These are phyloP conservation scores for Pseudocercospora eumusae DNA, from an alignment of 2,329 filamentous ascomycete species.

Conservation along the genomic window DNA sequence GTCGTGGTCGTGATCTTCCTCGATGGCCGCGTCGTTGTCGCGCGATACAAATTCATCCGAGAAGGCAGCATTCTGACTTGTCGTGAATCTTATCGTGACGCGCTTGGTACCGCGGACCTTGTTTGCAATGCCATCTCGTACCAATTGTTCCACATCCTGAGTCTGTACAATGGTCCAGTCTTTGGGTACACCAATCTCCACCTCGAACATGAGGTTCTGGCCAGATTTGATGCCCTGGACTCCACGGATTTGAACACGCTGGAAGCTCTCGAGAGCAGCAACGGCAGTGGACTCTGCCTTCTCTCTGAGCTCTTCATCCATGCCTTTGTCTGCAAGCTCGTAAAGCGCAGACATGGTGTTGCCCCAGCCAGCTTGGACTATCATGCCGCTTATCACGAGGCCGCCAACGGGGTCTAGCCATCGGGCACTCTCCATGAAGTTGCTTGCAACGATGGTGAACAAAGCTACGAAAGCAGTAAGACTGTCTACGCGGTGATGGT, in stretches of 20 bases:
- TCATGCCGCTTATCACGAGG: conserved; percentile 87
- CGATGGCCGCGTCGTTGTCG: conserved; percentile 19
- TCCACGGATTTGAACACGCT: conserved; percentile 67
- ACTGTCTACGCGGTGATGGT: conserved; percentile 95
- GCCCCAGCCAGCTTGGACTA: conserved; percentile 82
- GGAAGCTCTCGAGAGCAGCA: conserved; percentile 26
- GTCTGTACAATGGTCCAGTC: conserved; percentile 74
- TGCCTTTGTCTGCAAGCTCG: conserved; percentile 86
- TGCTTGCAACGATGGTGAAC: conserved; percentile 83
- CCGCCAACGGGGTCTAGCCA: conserved; percentile 96
- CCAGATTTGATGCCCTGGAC: conserved; percentile 92
- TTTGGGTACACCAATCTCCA: conserved; percentile 79
- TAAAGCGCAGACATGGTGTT: conserved; percentile 81
- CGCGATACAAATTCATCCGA: conserved; percentile 66
- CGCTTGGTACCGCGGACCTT: conserved; percentile 82
- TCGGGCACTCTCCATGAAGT: conserved; percentile 77
- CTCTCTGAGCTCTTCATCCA: conserved; percentile 79
- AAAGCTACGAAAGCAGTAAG: conserved; percentile 93
- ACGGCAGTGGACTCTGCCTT: conserved; percentile 65
- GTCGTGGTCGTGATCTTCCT: conserved; percentile 26
- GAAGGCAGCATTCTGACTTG: conserved; percentile 53
- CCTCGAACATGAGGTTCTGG: conserved; percentile 90
- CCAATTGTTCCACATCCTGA: conserved; percentile 67
- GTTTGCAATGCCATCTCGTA: conserved; percentile 71
- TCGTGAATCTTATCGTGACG: conserved; percentile 79